Evolutionary conservation across 2,329 filamentous ascomycete genomes (phyloP), one percentile per base, ranked within the genome.

Genomic region (Nannizziopsis barbatae): DNA sequence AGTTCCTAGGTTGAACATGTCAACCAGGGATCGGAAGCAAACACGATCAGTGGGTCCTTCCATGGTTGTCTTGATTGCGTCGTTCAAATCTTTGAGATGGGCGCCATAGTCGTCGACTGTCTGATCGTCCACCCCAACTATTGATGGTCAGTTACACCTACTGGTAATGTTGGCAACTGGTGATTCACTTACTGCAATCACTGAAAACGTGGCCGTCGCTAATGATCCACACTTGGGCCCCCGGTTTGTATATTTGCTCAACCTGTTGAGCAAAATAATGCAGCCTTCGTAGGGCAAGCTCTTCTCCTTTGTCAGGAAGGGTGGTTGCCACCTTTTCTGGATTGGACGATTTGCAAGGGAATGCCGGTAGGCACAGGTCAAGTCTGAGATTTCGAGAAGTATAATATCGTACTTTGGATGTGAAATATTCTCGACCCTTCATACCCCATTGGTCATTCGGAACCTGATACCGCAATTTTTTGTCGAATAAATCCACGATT

Each of bases 221-320:
- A 17, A 46, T 39, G 22, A 46, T 46, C 43, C 33, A 46, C 18
- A 46, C 43, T 38, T n/a, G 43, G 27, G 43, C 43, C 12, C 43
- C 43, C 9, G 43, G 43, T 20, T 31, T 22, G 33, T 46, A 46
- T 38, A 46, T 39, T 14, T 37, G 9, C 35, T 46, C 43, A 38
- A 46, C 27, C 11, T 38, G 18, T 17, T 27, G 33, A 9, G 30
- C 43, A 39, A 46, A 46, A 9, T 32, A 33, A 30, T 38, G 36
- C 32, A 46, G 27, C 14, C 43, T 10, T 12, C 43, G 22, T 11
- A 46, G n/a, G 8, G 43, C 43, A n/a, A 46, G 12, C 30, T 46
- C 43, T 17, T 46, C 43, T 15, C 43, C 43, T 31, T 46, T 46
- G 30, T 46, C 43, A 10, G 43, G 43, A 27, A 31, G 14, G 18